Conservation (phyloP, 352 stramenopile species). For the Globisporangium carolinianum region DNA sequence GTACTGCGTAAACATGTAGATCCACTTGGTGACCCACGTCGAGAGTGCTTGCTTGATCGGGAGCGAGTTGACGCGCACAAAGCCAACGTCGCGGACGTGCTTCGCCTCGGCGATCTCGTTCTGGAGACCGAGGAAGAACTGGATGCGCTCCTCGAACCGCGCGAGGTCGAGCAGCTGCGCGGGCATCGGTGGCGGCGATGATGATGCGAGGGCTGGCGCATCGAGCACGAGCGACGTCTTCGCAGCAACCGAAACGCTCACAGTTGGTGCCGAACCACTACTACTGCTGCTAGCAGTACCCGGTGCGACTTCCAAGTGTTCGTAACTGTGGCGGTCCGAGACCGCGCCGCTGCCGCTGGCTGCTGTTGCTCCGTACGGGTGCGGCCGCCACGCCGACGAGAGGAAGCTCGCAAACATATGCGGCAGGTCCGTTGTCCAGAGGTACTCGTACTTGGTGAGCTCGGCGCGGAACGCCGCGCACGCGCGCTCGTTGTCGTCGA, state of each 20-base stretch:
- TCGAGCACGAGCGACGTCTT: slow-evolving; percentile 5
- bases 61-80: slow-evolving; percentile 89
- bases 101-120: slow-evolving; percentile 89
- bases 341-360: slow-evolving; percentile 1
- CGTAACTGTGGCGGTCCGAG: slow-evolving; percentile 13
- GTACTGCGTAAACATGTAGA: slow-evolving; percentile 92
- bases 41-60: slow-evolving; percentile 93
- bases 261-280: slow-evolving; percentile 3
- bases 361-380: slow-evolving; percentile 17
- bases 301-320: slow-evolving; percentile 14
- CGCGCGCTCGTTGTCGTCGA: slow-evolving; percentile 72
- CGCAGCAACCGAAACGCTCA: not conserved
- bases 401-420: slow-evolving; percentile 87
- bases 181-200: slow-evolving; percentile 45
- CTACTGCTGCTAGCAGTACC: no score
- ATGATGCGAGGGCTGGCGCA: slow-evolving; percentile 4
- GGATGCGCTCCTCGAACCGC: slow-evolving; percentile 89
- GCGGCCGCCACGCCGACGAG: slow-evolving; percentile 46
- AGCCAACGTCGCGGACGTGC: slow-evolving; percentile 82
- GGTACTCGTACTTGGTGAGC: slow-evolving; percentile 89
- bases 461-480: slow-evolving; percentile 53
- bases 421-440: slow-evolving; percentile 88
- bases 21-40: slow-evolving; percentile 94
- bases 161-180: slow-evolving; percentile 69
- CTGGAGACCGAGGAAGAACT: slow-evolving; percentile 81